Conservation (phyloP, 2,329 filamentous ascomycete species). For the Xylariaceae sp. region DNA sequence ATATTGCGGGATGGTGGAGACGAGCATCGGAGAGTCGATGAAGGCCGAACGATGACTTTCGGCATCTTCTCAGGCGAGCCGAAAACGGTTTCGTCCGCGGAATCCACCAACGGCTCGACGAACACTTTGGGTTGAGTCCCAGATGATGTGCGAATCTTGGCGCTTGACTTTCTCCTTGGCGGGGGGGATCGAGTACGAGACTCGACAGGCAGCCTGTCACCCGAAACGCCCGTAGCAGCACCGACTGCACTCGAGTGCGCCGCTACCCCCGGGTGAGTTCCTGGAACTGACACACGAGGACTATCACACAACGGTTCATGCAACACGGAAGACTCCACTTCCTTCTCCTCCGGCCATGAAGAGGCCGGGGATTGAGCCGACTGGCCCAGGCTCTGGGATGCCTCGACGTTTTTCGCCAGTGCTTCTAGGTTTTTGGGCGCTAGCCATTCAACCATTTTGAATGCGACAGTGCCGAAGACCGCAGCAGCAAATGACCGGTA, state of each 20-base stretch:
- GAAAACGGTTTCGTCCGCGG: constrained; percentile 19
- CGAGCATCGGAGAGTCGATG: constrained; percentile 19
- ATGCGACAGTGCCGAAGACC: constrained; percentile 59
- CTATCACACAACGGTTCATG: constrained; percentile 11
- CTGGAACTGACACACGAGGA: constrained; percentile 4
- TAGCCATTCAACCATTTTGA: constrained; percentile 68
- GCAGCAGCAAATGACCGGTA: constrained; percentile 58
- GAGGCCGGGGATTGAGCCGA: constrained; percentile 23
- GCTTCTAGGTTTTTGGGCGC: constrained; percentile 51
- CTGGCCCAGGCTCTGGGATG: constrained; percentile 9
- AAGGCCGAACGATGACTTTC: constrained; percentile 20
- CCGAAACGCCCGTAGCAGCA: constrained; percentile 6
- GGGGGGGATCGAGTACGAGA: constrained; percentile 16
- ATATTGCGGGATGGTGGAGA: constrained; percentile 19
- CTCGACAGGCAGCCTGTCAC: constrained; percentile 10
- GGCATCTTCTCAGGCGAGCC: constrained; percentile 22
- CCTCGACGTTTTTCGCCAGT: constrained; percentile 38
- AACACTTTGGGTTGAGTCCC: constrained; percentile 22
- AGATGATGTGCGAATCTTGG: constrained; percentile 28
- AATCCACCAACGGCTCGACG: constrained; percentile 21
- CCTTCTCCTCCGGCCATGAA: constrained; percentile 16
- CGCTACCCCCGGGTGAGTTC: no score
- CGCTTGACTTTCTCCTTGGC: constrained; percentile 25
- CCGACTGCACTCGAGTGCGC: constrained; percentile 14
- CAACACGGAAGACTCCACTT: constrained; percentile 9